Conservation (phyloP, 257 asterid genomes). For the Capsicum chinense region DNA sequence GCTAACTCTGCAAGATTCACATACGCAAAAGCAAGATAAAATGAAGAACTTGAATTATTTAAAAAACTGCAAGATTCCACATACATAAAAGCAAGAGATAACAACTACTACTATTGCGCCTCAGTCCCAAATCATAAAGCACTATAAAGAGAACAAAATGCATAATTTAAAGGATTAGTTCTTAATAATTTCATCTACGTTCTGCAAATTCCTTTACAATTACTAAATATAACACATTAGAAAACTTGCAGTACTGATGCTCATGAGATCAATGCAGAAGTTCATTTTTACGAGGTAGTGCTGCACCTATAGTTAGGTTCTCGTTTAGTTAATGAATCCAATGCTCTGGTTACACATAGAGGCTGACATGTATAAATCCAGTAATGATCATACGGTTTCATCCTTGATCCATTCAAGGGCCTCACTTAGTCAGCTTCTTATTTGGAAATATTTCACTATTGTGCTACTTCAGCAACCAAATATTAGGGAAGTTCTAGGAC, state of each 20-base stretch:
- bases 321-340: neutral
- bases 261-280: neutral
- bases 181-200: neutral
- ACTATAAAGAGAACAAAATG: neutral
- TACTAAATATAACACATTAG: neutral
- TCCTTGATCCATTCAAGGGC: neutral
- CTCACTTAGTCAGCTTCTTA: neutral
- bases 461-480: constrained; percentile 14
- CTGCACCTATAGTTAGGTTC: neutral
- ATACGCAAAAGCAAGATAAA: neutral
- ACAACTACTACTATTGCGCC: neutral
- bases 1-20: constrained; percentile 5
- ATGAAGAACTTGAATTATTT: neutral
- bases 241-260: neutral
- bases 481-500: constrained; percentile 7
- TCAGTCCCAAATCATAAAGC: constrained; percentile 1
- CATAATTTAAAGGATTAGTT: neutral
- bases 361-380: neutral
- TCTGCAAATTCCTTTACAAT: neutral
- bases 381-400: neutral
- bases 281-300: neutral
- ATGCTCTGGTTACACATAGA: neutral
- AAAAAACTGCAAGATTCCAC: neutral
- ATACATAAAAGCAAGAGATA: neutral
- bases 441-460: neutral